Conservation (phyloP, 495 filamentous ascomycete species). For the Penicillium ucsense region DNA sequence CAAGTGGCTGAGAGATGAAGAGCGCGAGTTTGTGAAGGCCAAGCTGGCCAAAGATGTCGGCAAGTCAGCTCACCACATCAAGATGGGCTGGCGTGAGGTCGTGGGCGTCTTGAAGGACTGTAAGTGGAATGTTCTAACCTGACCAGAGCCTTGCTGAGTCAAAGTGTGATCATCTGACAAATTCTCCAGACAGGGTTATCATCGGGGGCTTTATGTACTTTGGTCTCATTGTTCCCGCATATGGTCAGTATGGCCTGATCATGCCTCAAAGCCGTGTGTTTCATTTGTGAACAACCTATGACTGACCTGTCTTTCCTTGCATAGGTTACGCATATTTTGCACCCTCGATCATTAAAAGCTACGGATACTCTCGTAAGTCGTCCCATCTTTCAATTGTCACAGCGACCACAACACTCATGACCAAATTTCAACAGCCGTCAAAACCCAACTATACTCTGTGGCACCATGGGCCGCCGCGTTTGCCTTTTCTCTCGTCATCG, state of each 20-base stretch:
- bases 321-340: conserved; percentile 63
- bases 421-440: conserved; percentile 35
- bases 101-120: conserved; percentile 65
- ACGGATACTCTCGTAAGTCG: conserved; percentile 43
- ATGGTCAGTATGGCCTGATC: conserved; percentile 37
- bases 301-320: conserved; percentile 3
- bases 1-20: conserved; percentile 59
- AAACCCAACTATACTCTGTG: conserved; percentile 74
- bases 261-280: background rate
- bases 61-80: conserved; percentile 53
- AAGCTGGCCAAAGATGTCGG: conserved; percentile 75
- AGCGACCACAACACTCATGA: too few species aligned
- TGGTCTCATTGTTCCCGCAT: conserved; percentile 74
- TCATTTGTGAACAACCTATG: background rate
- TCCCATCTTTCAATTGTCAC: too few species aligned
- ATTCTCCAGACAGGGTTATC: conserved; percentile 46
- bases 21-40: conserved; percentile 62
- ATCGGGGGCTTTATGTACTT: conserved; percentile 84
- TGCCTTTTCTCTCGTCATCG: conserved; percentile 64
- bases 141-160: too few species aligned
- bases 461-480: conserved; percentile 79
- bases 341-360: conserved; percentile 63
- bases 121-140: conserved; percentile 19
- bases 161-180: background rate
- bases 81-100: conserved; percentile 55